Evolutionary conservation across 2,329 filamentous ascomycete species (phyloP), one percentile per base, ranked within the genome.

Genomic region (Tolypocladium ovalisporum): DNA sequence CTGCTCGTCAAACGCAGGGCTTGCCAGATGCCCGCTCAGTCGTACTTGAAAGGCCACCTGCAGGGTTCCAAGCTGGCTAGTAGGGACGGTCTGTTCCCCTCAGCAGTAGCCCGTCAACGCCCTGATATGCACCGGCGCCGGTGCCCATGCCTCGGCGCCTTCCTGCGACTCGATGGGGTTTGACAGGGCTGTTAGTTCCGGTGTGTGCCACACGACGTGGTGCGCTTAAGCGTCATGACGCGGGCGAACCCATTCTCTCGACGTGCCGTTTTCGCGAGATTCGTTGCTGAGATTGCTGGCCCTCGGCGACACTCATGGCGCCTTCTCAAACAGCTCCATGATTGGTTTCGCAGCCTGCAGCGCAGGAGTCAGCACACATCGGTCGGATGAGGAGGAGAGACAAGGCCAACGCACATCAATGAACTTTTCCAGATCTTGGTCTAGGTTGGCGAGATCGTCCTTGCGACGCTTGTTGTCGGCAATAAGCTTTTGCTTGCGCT

Each of bases 371-470:
- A 37, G 32, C 2, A 39, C 9, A 47, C 22, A 29, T 52, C 8
- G 22, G 13, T 24, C 32, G 19, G 19, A 27, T 29, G 15, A 55
- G 4, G 36, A 17, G 37, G 19, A 3, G 12, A 13, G 13, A 29
- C 27, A 51, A 51, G 27, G 7, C 32, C 35, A 27, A 75, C 87
- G 68, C 67, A 90, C 89, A 72, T 95, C 90, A 66, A 96, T 93
- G 68, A 96, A 96, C 67, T 89, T 92, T 74, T 97, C 94, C 58
- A 97, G 76, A 71, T 96, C 90, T 67, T 89, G 88, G 66, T 99
- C 94, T 60, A 99, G 76, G 66, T 88, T 96, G 24, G 89, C 91
- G 54, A 99, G 76, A 66, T 97, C 91, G 57, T 97, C 92, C 70
- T 96, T 96, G 63, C 93, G 83, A 74, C 90, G 90, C 75, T 95